Conservation (phyloP, 225 moss, liverwort and hornwort genomes). For the Pseudisothecium myosuroides region DNA sequence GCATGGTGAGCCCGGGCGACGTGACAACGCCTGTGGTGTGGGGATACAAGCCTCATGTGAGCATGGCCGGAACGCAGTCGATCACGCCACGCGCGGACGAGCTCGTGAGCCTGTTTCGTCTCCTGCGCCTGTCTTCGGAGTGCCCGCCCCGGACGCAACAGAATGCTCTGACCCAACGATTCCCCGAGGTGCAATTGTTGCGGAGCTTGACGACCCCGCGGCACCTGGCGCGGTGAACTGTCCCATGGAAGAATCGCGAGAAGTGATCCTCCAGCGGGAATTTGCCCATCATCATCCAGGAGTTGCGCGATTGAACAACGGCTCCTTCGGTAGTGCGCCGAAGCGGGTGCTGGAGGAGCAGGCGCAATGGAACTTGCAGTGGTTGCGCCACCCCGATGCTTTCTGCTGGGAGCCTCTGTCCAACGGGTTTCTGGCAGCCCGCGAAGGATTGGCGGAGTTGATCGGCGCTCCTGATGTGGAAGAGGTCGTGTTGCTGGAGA, state of each 20-base stretch:
- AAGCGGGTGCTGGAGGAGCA: slow-evolving; percentile 47
- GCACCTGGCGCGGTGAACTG: not conserved
- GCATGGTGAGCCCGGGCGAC: not conserved
- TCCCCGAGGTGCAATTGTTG: slow-evolving; percentile 11
- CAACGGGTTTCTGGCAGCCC: slow-evolving; percentile 26
- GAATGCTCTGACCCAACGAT: not conserved
- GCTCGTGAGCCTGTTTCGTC: not conserved
- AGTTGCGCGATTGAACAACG: slow-evolving; percentile 70
- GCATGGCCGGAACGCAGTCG: not conserved
- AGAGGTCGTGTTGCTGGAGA: slow-evolving; percentile 74
- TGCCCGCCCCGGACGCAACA: not conserved
- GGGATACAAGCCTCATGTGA: not conserved
- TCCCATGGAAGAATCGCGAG: not conserved
- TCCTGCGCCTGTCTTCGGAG: not conserved
- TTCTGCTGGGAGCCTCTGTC: slow-evolving; percentile 61
- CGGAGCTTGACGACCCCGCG: not conserved
- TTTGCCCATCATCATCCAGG: slow-evolving; percentile 69
- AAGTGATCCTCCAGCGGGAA: slow-evolving; percentile 15
- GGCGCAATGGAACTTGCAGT: slow-evolving; percentile 31
- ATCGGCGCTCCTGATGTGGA: slow-evolving; percentile 38
- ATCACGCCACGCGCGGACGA: not conserved
- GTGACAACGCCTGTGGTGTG: not conserved
- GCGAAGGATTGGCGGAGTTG: slow-evolving; percentile 32
- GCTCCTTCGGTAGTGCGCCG: slow-evolving; percentile 72
- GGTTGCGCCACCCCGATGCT: slow-evolving; percentile 48